These are phyloP conservation scores for Fusarium sambucinum DNA, from an alignment of 2,329 filamentous ascomycete genomes.

Conservation along the genomic window DNA sequence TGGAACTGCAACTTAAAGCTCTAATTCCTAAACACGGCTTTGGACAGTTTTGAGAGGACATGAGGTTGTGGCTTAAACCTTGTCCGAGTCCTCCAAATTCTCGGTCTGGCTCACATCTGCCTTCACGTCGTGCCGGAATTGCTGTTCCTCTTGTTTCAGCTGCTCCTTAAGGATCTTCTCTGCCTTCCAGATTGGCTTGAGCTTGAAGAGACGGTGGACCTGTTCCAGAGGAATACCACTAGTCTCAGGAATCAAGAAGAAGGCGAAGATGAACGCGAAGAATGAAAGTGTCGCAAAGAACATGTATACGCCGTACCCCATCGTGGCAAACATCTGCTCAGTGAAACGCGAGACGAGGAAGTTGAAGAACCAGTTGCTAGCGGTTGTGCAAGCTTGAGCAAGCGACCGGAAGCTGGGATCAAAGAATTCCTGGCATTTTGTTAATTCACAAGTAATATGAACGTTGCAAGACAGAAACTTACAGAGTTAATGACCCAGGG, in stretches of 20 bases:
- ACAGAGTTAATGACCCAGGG: slow-evolving; percentile 64
- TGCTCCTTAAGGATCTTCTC: slow-evolving; percentile 39
- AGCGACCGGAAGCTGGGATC: slow-evolving; percentile 57
- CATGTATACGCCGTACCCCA: slow-evolving; percentile 66
- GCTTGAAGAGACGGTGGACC: slow-evolving; percentile 62
- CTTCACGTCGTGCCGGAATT: slow-evolving; percentile 42
- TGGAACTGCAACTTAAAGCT: background rate
- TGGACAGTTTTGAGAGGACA: background rate
- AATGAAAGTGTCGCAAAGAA: slow-evolving; percentile 66
- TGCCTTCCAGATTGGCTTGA: slow-evolving; percentile 46
- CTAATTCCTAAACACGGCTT: background rate
- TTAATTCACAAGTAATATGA: background rate
- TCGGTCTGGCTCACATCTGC: slow-evolving; percentile 23
- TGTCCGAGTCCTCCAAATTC: slow-evolving; percentile 5
- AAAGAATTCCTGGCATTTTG: slow-evolving; percentile 60
- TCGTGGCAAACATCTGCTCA: slow-evolving; percentile 56
- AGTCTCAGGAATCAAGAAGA: slow-evolving; percentile 65
- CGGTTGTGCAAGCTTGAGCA: slow-evolving; percentile 69
- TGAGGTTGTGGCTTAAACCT: background rate
- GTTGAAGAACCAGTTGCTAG: slow-evolving; percentile 68
- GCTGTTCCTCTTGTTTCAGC: slow-evolving; percentile 35
- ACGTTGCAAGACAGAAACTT: background rate
- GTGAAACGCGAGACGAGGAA: slow-evolving; percentile 63
- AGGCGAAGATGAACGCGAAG: slow-evolving; percentile 61
- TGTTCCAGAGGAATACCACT: slow-evolving; percentile 65